Conservation (phyloP, 2,329 filamentous ascomycete genomes). For the Amphichorda felina region DNA sequence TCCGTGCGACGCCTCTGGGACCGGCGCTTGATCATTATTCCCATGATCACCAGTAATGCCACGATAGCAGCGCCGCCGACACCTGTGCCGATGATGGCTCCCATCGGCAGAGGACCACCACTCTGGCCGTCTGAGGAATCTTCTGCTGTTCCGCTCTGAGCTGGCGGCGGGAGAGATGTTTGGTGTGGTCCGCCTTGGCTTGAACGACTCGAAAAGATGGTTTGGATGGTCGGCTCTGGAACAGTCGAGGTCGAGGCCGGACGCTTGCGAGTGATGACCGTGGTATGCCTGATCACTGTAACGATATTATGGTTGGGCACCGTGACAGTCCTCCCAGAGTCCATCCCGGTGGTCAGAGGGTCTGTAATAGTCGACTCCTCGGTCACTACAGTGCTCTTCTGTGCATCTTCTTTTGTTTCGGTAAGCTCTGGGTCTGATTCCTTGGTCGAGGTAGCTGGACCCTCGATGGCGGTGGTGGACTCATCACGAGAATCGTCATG, state of each 20-base stretch:
- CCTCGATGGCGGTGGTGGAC: background rate
- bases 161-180: background rate
- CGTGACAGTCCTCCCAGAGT: slow-evolving; percentile 23
- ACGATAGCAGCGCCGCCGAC: slow-evolving; percentile 15
- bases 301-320: slow-evolving; percentile 20
- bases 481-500: no score
- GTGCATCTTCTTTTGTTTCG: no score
- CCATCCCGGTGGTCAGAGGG: slow-evolving; percentile 14
- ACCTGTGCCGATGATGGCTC: slow-evolving; percentile 19
- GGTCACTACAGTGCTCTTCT: background rate
- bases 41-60: slow-evolving; percentile 11
- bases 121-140: background rate
- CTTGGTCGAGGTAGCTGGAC: background rate
- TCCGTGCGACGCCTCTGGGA: slow-evolving; percentile 7
- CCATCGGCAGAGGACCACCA: slow-evolving; percentile 10
- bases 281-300: slow-evolving; percentile 22
- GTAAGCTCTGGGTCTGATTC: background rate
- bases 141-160: background rate
- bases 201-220: no score
- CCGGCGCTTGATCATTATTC: slow-evolving; percentile 10
- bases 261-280: slow-evolving; percentile 14
- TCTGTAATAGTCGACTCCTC: slow-evolving; percentile 2
- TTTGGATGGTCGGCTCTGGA: slow-evolving; percentile 3
- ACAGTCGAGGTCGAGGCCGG: slow-evolving; percentile 5
- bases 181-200: no score